phyloP scores from a whole-genome alignment of 1,139 yeast species.

The Kluyveromyces sp. region DNA sequence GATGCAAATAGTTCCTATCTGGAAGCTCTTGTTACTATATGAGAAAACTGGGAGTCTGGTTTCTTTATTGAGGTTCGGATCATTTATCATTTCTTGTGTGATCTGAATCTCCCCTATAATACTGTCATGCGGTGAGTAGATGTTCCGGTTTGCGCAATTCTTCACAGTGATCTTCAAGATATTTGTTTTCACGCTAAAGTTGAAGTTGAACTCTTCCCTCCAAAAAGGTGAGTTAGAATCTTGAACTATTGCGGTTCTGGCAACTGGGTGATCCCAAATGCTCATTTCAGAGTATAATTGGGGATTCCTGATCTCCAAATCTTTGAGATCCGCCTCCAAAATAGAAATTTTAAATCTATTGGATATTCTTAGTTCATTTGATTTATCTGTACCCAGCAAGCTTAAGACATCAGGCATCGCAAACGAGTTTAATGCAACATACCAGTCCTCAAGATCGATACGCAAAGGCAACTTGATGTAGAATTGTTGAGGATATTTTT shows the following conservation, averaged over 20 bases:
- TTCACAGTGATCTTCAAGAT: slow-evolving; percentile 48
- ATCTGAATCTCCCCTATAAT: slow-evolving; percentile 50
- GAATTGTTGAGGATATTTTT: slow-evolving; percentile 32
- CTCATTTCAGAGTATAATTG: slow-evolving; percentile 55
- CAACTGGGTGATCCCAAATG: slow-evolving; percentile 67
- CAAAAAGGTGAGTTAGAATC: slow-evolving; percentile 53
- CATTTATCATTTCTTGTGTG: slow-evolving; percentile 46
- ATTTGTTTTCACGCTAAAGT: slow-evolving; percentile 49
- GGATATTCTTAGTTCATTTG: slow-evolving; percentile 40
- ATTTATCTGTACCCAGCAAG: slow-evolving; percentile 23
- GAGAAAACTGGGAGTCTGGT: slow-evolving; percentile 31
- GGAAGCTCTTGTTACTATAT: slow-evolving; percentile 20
- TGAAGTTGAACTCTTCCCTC: slow-evolving; percentile 59
- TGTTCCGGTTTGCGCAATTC: slow-evolving; percentile 28
- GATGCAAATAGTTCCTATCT: slow-evolving; percentile 54
- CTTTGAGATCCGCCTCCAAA: slow-evolving; percentile 55
- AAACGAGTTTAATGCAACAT: slow-evolving; percentile 62
- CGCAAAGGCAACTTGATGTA: slow-evolving; percentile 60
- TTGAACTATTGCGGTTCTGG: slow-evolving; percentile 55
- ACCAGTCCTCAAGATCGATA: slow-evolving; percentile 79
- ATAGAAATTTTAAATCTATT: slow-evolving; percentile 51
- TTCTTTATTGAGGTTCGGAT: slow-evolving; percentile 28
- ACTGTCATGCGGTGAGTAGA: slow-evolving; percentile 21
- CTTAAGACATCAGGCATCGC: slow-evolving; percentile 50
- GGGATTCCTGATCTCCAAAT: slow-evolving; percentile 19